Evolutionary conservation across 306 rosid species (phyloP).

Genomic region (Castanospermum australe): DNA sequence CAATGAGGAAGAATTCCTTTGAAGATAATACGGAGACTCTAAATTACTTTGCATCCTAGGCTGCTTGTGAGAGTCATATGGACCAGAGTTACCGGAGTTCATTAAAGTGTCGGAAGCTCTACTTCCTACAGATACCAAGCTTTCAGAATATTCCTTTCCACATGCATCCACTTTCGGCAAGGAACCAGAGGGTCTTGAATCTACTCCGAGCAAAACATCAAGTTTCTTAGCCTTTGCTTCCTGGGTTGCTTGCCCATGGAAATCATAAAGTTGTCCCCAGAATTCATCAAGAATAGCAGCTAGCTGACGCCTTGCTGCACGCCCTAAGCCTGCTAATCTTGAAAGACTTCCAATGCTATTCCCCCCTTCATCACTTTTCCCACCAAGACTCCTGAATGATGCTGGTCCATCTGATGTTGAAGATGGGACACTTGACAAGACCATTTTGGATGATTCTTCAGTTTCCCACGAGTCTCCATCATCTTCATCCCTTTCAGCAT

Average conservation of each 20-base stretch:
- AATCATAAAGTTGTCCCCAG: slow-evolving; percentile 90
- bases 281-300: slow-evolving; percentile 79
- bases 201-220: slow-evolving; percentile 60
- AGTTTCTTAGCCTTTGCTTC: slow-evolving; percentile 72
- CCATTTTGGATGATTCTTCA: slow-evolving; percentile 64
- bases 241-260: slow-evolving; percentile 61
- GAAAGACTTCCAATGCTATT: slow-evolving; percentile 90
- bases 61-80: slow-evolving; percentile 61
- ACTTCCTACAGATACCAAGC: slow-evolving; percentile 39
- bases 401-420: slow-evolving; percentile 80
- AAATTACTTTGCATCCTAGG: slow-evolving; percentile 54
- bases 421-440: slow-evolving; percentile 44
- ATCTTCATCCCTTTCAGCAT: slow-evolving; percentile 66
- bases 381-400: slow-evolving; percentile 86
- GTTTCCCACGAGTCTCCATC: slow-evolving; percentile 77
- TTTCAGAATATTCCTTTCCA: slow-evolving; percentile 54
- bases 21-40: slow-evolving; percentile 56
- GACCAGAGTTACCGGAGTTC: slow-evolving; percentile 45
- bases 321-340: slow-evolving; percentile 89
- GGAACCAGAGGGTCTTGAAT: slow-evolving; percentile 45
- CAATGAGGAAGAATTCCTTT: slow-evolving; percentile 56
- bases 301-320: slow-evolving; percentile 92
- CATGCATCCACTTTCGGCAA: slow-evolving; percentile 53
- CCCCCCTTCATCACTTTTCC: slow-evolving; percentile 90
- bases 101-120: slow-evolving; percentile 48